Conservation (phyloP, 73 alveolate species). For the Symbiodinium pilosum region DNA sequence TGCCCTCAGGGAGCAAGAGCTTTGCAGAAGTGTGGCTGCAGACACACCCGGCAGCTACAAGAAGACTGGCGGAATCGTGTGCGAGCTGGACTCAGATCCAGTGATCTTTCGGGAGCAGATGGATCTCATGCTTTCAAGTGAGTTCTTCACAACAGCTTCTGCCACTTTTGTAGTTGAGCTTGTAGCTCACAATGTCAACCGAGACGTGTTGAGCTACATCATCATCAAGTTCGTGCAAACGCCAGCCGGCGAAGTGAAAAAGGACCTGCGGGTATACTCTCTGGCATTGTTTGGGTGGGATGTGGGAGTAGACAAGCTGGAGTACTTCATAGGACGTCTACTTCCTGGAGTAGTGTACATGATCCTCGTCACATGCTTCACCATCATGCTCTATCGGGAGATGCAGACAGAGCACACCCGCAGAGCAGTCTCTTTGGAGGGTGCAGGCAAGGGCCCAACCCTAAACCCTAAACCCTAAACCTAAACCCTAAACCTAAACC, state of each 20-base stretch:
- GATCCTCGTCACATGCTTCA: slow-evolving; percentile 45
- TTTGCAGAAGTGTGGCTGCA: slow-evolving; percentile 41
- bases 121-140: slow-evolving; percentile 14
- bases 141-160: slow-evolving; percentile 32
- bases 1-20: not conserved
- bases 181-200: slow-evolving; percentile 62
- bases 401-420: slow-evolving; percentile 82
- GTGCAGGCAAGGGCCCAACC: slow-evolving; percentile 56
- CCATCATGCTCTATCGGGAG: slow-evolving; percentile 74
- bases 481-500: too few species aligned
- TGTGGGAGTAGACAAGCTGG: slow-evolving; percentile 88
- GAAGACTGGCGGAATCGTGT: slow-evolving; percentile 58
- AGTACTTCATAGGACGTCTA: slow-evolving; percentile 71
- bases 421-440: slow-evolving; percentile 32
- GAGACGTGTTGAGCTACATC: slow-evolving; percentile 87
- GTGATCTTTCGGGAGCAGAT: slow-evolving; percentile 37
- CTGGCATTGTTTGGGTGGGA: slow-evolving; percentile 89
- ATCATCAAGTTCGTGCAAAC: slow-evolving; percentile 37
- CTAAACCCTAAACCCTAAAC: too few species aligned
- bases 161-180: slow-evolving; percentile 64
- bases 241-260: slow-evolving; percentile 83
- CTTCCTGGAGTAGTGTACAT: slow-evolving; percentile 63
- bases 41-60: slow-evolving; percentile 19
- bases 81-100: slow-evolving; percentile 39
- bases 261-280: slow-evolving; percentile 39